These are phyloP conservation scores for Novymonas esmeraldas DNA, from an alignment of 208 protist genomes.

Conservation along the genomic window DNA sequence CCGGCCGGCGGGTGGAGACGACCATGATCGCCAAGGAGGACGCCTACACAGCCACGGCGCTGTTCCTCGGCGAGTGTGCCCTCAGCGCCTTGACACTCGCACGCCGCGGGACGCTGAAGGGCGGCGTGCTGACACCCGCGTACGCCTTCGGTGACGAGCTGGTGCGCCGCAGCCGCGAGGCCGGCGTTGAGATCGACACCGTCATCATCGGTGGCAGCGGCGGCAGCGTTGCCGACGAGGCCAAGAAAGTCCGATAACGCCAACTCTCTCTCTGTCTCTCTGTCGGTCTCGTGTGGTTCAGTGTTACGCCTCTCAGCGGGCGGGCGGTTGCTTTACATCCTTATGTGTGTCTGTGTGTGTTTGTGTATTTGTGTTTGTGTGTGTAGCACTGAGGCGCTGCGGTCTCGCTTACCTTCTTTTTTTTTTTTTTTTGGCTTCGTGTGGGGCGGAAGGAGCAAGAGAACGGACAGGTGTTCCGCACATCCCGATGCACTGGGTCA, in stretches of 20 bases:
- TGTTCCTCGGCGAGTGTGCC: slow-evolving; percentile 70
- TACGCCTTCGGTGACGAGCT: slow-evolving; percentile 70
- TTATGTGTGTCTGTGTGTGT: no score
- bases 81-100: slow-evolving; percentile 42
- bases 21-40: slow-evolving; percentile 44
- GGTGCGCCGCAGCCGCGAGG: slow-evolving; percentile 34
- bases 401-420: no score
- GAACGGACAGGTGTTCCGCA: no score
- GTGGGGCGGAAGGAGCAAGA: no score
- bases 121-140: slow-evolving; percentile 72
- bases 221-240: no score
- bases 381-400: no score
- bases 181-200: slow-evolving; percentile 44
- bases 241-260: slow-evolving; percentile 15
- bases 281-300: neutral
- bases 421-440: no score
- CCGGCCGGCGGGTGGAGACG: slow-evolving; percentile 44
- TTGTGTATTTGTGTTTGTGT: no score
- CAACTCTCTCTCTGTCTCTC: slow-evolving; percentile 2
- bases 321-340: no score
- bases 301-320: no score
- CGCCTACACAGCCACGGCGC: slow-evolving; percentile 72
- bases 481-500: no score
- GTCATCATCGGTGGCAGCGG: slow-evolving; percentile 5
- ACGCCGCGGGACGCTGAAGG: slow-evolving; percentile 40